phyloP scores from a whole-genome alignment of 495 filamentous ascomycete species.

The Paragyromitra xinjiangensis region DNA sequence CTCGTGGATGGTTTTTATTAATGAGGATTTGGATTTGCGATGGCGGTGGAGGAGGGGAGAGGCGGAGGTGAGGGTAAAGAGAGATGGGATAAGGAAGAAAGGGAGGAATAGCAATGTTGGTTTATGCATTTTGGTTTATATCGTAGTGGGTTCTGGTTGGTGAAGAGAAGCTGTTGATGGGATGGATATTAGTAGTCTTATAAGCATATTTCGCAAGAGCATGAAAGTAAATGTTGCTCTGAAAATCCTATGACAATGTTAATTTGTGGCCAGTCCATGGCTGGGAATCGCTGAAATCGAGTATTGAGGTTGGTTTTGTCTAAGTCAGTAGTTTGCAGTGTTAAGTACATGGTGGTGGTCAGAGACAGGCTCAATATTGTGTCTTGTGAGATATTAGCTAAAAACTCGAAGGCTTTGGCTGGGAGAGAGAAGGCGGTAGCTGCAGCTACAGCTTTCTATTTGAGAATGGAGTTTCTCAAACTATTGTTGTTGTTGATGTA shows the following conservation, averaged over 20 bases:
- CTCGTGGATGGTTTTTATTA: slow-evolving; percentile 4
- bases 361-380: slow-evolving; percentile 18
- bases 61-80: slow-evolving; percentile 24
- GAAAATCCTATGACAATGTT: background rate
- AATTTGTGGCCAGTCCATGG: slow-evolving; percentile 22
- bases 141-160: slow-evolving; percentile 4
- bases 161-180: background rate
- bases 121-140: slow-evolving; percentile 22
- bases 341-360: slow-evolving; percentile 18
- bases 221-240: background rate
- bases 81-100: slow-evolving; percentile 14
- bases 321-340: slow-evolving; percentile 10
- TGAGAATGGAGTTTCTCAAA: slow-evolving; percentile 6
- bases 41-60: slow-evolving; percentile 34
- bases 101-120: slow-evolving; percentile 19
- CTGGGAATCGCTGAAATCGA: slow-evolving; percentile 21
- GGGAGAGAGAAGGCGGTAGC: background rate
- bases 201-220: slow-evolving; percentile 10
- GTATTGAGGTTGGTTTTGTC: slow-evolving; percentile 44
- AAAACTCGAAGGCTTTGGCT: background rate
- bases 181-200: slow-evolving; percentile 5
- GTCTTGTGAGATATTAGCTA: background rate
- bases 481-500: background rate
- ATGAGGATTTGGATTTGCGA: slow-evolving; percentile 7
- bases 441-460: slow-evolving; percentile 10